Conservation (phyloP, 805 yeast genomes). For the Yamadazyma akitaensis region DNA sequence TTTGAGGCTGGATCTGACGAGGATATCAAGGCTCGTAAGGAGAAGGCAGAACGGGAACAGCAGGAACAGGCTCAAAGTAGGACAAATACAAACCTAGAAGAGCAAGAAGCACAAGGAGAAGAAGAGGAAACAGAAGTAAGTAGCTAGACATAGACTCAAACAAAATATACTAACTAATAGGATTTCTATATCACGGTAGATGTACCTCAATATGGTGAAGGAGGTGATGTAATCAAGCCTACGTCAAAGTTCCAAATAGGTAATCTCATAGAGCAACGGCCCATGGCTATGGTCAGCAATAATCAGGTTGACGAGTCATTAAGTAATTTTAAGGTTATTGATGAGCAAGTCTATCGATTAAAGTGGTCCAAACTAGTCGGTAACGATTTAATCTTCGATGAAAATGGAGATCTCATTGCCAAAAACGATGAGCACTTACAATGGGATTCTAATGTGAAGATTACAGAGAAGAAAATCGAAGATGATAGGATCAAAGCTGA, state of each 20-base stretch:
- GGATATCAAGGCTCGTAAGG: constrained; percentile 60
- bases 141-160: constrained; percentile 13
- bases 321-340: constrained; percentile 31
- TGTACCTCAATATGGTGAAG: constrained; percentile 24
- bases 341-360: constrained; percentile 62
- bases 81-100: constrained; percentile 11
- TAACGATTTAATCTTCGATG: constrained; percentile 53
- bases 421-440: constrained; percentile 38
- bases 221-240: constrained; percentile 29
- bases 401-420: constrained; percentile 39
- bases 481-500: constrained; percentile 15
- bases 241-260: constrained; percentile 41
- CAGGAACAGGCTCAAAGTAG: neutral
- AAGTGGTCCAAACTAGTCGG: constrained; percentile 78
- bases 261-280: constrained; percentile 28
- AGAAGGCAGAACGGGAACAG: constrained; percentile 16
- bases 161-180: constrained; percentile 25
- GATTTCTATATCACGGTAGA: constrained; percentile 34
- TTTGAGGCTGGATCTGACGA: constrained; percentile 90
- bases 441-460: constrained; percentile 25
- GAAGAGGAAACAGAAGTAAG: constrained; percentile 24
- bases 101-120: constrained; percentile 21
- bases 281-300: constrained; percentile 36
- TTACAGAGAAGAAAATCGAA: constrained; percentile 19
- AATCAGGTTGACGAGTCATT: constrained; percentile 21